Conservation (phyloP, 306 rosid genomes). For the Alnus rubra region DNA sequence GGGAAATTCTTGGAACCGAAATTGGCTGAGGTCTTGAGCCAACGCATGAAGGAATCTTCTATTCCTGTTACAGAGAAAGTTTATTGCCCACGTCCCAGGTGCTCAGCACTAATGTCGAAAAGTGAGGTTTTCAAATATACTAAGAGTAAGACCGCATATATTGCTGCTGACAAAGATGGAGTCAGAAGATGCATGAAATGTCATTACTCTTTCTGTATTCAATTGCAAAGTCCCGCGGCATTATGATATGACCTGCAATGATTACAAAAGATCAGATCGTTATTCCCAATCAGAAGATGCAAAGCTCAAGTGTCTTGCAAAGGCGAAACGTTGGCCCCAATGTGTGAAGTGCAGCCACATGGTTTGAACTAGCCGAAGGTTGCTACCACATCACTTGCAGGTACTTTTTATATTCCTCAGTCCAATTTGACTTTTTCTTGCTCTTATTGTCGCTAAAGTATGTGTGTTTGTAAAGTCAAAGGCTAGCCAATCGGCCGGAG, state of each 20-base stretch:
- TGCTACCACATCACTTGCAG: constrained; percentile 69
- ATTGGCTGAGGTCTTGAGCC: no score
- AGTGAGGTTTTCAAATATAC: no score
- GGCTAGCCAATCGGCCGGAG: no score
- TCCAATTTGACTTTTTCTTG: not conserved
- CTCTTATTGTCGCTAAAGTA: no score
- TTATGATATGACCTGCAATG: constrained; percentile 30
- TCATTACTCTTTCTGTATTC: constrained; percentile 43
- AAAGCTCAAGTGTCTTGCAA: constrained; percentile 46
- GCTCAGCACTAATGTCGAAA: no score
- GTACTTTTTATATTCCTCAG: constrained; percentile 26
- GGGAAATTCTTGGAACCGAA: no score
- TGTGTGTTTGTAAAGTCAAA: no score
- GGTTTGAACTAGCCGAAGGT: constrained; percentile 61
- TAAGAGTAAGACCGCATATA: no score
- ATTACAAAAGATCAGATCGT: constrained; percentile 27
- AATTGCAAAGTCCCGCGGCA: constrained; percentile 65
- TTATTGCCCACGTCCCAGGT: no score
- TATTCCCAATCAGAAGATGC: constrained; percentile 36
- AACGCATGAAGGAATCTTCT: no score
- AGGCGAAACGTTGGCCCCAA: constrained; percentile 41
- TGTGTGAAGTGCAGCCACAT: constrained; percentile 57
- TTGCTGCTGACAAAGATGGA: no score
- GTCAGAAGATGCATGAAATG: constrained; percentile 57
- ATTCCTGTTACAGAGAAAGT: no score